A percentile compares a stretch with the other conserved stretches of the same genome.
These are phyloP conservation scores for Paraphoma sp. DNA, from an alignment of 2,329 filamentous ascomycete species.

Conservation along the genomic window DNA sequence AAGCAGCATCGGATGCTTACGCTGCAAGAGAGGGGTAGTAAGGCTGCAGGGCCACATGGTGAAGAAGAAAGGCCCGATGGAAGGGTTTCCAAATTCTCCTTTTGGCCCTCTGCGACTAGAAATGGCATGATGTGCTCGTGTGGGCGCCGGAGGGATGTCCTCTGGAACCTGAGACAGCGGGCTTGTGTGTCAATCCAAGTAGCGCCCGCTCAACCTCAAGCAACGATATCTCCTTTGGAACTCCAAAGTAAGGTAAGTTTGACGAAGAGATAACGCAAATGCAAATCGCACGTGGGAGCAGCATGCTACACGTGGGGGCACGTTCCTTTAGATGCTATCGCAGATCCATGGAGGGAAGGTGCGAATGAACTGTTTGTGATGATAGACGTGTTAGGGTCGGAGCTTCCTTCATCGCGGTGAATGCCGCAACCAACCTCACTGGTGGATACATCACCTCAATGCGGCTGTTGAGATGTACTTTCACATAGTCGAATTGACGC, in stretches of 20 bases:
- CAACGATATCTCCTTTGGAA: not conserved
- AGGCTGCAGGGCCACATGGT: constrained; percentile 1
- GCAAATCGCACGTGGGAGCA: constrained; percentile 10
- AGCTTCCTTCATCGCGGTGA: not conserved
- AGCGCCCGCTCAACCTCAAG: not conserved
- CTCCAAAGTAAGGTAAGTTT: not conserved
- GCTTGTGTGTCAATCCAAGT: constrained; percentile 2
- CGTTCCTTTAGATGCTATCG: not conserved
- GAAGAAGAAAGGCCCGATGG: constrained; percentile 24
- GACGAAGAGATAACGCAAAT: constrained; percentile 1
- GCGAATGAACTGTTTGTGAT: not conserved
- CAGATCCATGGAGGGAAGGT: not conserved
- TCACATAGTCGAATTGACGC: not conserved
- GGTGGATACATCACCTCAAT: no score
- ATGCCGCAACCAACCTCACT: no score
- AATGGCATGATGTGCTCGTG: constrained; percentile 37
- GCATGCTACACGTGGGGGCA: constrained; percentile 13
- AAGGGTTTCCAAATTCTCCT: constrained; percentile 18
- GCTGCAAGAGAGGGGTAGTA: not conserved
- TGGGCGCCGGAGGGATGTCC: constrained; percentile 40
- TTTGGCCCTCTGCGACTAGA: constrained; percentile 14
- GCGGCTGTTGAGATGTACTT: not conserved
- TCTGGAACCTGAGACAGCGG: constrained; percentile 32
- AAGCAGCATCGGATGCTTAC: not conserved
- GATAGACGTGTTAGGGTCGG: not conserved